Conservation (phyloP, 805 yeast genomes). For the Yamadazyma olivae region DNA sequence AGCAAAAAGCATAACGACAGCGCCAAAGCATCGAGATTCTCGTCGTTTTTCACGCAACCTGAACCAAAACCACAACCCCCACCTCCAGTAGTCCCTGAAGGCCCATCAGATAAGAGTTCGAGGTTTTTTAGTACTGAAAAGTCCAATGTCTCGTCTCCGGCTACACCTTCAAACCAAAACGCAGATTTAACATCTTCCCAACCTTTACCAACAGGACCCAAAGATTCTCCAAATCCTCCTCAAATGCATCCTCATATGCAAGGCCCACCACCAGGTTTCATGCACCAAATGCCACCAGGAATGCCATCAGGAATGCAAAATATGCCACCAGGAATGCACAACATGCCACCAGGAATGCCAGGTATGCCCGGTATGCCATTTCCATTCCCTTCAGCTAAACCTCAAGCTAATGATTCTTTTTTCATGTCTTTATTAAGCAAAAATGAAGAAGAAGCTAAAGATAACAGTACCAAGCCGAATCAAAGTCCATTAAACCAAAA, state of each 20-base stretch:
- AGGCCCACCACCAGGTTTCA: conserved; percentile 4
- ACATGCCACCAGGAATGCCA: conserved; percentile 6
- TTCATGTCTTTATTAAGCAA: conserved; percentile 43
- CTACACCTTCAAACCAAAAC: conserved; percentile 5
- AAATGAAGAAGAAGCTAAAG: conserved; percentile 1
- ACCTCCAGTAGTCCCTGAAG: not conserved
- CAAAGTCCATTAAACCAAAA: conserved; percentile 2
- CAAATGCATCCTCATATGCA: conserved; percentile 8
- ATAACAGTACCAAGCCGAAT: not conserved
- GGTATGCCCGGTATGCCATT: conserved; percentile 2
- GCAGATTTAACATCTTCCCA: conserved; percentile 1
- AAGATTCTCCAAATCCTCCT: not conserved
- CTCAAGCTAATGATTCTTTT: conserved; percentile 37
- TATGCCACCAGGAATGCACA: conserved; percentile 6
- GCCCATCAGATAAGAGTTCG: conserved; percentile 7
- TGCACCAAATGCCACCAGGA: conserved; percentile 5
- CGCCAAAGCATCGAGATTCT: conserved; percentile 34
- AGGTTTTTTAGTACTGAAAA: conserved; percentile 12
- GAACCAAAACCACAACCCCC: conserved; percentile 5
- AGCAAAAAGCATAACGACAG: conserved; percentile 13
- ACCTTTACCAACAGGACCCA: not conserved
- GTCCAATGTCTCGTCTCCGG: conserved; percentile 1
- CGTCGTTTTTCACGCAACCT: conserved; percentile 27
- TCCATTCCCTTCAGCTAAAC: conserved; percentile 5
- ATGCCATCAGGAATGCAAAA: conserved; percentile 3